phyloP scores from a whole-genome alignment of 2,329 filamentous ascomycete species.

The Hymenoscyphus repandus region DNA sequence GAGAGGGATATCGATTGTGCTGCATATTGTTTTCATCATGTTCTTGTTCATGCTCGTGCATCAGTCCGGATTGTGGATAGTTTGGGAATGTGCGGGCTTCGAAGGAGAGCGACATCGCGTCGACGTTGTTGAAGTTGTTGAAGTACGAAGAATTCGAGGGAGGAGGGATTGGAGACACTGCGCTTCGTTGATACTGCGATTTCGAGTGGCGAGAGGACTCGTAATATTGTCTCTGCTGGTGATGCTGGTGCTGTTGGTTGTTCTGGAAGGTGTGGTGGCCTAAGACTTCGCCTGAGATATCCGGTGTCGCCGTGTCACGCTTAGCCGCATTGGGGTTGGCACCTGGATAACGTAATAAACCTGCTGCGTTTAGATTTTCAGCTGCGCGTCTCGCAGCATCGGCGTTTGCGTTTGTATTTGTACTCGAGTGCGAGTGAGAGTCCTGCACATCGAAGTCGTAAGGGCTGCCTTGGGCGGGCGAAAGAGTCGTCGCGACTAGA shows the following conservation, averaged over 20 bases:
- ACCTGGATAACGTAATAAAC: background rate
- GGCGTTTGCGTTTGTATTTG: constrained; percentile 10
- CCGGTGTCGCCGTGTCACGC: constrained; percentile 1
- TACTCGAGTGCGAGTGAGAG: constrained; percentile 1
- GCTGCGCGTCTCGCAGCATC: background rate
- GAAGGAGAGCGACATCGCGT: constrained; percentile 26
- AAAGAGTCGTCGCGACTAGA: constrained; percentile 9
- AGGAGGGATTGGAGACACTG: constrained; percentile 7
- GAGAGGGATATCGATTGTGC: constrained; percentile 29
- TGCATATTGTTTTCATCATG: constrained; percentile 25
- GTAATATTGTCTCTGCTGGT: constrained; percentile 11
- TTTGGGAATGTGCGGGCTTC: constrained; percentile 25
- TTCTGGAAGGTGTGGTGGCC: constrained; percentile 5
- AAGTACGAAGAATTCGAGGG: background rate
- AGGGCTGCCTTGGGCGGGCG: constrained; percentile 8
- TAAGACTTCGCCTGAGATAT: constrained; percentile 10
- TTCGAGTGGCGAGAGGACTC: constrained; percentile 11
- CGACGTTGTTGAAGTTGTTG: constrained; percentile 4
- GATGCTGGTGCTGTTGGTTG: constrained; percentile 6
- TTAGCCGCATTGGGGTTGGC: constrained; percentile 6
- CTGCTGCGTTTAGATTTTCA: background rate
- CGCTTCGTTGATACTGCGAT: constrained; percentile 7
- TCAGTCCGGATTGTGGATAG: constrained; percentile 25
- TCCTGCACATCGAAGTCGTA: background rate
- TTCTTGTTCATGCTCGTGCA: constrained; percentile 27